Evolutionary conservation across 768 basidiomycete genomes (phyloP).

Genomic region (Lyophyllum atratum): DNA sequence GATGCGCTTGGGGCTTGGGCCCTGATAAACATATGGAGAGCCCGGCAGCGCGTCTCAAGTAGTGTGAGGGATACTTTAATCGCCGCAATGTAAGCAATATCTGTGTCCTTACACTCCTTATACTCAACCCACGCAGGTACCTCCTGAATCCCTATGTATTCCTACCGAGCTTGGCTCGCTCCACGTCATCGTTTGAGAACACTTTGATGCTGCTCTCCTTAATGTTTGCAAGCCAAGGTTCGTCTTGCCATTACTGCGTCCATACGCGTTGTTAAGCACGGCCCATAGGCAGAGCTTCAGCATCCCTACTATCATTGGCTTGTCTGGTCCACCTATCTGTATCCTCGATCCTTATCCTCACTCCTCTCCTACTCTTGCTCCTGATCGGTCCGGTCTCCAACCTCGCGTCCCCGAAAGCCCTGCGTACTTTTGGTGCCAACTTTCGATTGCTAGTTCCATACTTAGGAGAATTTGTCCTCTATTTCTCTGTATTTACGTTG

Average conservation of each 20-base stretch:
- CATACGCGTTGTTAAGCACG: background rate
- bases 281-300: constrained; percentile 54
- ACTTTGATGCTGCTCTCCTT: constrained; percentile 64
- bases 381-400: constrained; percentile 63
- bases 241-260: constrained; percentile 10
- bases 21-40: constrained; percentile 66
- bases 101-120: background rate
- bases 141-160: constrained; percentile 89
- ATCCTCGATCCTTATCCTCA: constrained; percentile 68
- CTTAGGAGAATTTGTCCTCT: constrained; percentile 51
- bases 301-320: constrained; percentile 67
- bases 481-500: constrained; percentile 47
- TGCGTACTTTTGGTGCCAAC: constrained; percentile 30
- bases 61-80: constrained; percentile 61
- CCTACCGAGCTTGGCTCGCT: constrained; percentile 76
- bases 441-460: constrained; percentile 35
- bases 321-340: constrained; percentile 71
- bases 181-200: constrained; percentile 85
- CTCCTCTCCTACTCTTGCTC: constrained; percentile 67
- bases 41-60: constrained; percentile 51
- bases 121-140: constrained; percentile 51
- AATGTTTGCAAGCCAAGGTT: constrained; percentile 72
- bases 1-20: constrained; percentile 73
- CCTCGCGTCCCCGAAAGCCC: constrained; percentile 60
- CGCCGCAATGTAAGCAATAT: constrained; percentile 58